Base-by-base conservation (phyloP, 1,284 basidiomycete genomes). In the Pterulicium gracile region DNA sequence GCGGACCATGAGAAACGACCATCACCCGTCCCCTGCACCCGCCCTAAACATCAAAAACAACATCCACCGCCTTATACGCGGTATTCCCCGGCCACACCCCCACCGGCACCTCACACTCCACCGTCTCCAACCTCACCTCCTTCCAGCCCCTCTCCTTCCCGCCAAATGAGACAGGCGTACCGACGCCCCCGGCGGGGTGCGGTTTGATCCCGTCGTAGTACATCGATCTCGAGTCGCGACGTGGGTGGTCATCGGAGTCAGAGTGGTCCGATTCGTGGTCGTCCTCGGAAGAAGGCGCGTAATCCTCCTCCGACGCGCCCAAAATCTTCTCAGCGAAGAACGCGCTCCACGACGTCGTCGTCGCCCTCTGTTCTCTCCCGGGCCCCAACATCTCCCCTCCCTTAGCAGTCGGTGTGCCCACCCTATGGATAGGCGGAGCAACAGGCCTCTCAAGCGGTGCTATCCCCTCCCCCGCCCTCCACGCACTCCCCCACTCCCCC, bases 71-170 rank as follows among this genome's bases (percentile, higher is more conserved):
- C 61, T 78, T 80, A 64, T 89, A 93, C 44, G 84, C 86, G 4
- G 91, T 93, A 62, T 91, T 92, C 20, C 88, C 88, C 13, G 91
- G 82, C 71, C 86, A 88, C 2, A 94, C 84, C 54, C 66, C 78
- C 48, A 96, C 78, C n/a, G 89, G 89, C 43, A 96, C 82, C 61
- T 89, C 85, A 56, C 91, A 94, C 59, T 94, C 90, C 15, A 96
- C 88, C 50, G 81, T 86, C 69, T 94, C 88, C 19, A 82, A 70
- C 56, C 64, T 67, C 15, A 82, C 69, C 48, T 79, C 74, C 43
- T 53, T 57, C 85, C 85, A 88, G 3, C 72, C 80, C 4, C 70
- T 73, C 52, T 80, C 79, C 10, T 68, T 69, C 0, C 73, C 79
- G 1, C 69, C 70, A 56, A 72, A 72, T 51, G 77, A 73, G 21